A percentile compares a stretch with the other conserved stretches of the same genome.
Evolutionary conservation across 805 yeast species (phyloP).

Genomic region (Clavispora phyllophila): DNA sequence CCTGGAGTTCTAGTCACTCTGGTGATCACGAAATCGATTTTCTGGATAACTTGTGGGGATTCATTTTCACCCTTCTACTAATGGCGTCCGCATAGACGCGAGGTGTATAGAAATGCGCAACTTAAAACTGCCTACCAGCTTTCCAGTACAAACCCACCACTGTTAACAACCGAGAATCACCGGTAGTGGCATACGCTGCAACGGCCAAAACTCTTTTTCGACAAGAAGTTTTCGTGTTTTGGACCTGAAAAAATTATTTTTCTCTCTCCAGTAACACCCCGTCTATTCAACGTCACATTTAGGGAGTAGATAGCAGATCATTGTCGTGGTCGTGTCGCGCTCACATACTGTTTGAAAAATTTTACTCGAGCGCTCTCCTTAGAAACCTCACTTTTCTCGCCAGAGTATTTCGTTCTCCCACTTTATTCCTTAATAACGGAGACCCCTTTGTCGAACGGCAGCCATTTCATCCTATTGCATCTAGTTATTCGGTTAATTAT

Average conservation of each 20-base stretch:
- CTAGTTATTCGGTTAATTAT: constrained; percentile 13
- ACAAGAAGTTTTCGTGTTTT: no score
- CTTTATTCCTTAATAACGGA: neutral
- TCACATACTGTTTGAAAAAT: constrained; percentile 1
- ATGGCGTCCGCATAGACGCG: no score
- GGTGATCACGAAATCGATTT: no score
- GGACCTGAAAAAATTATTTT: neutral
- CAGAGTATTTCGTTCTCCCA: neutral
- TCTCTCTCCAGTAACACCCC: neutral
- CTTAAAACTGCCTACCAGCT: no score
- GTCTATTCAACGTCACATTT: neutral
- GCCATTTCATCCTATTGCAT: constrained; percentile 3
- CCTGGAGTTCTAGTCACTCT: no score
- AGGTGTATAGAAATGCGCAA: no score
- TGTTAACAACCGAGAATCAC: no score
- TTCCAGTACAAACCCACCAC: no score
- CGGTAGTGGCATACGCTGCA: no score
- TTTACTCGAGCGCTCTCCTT: neutral
- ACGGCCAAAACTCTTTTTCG: no score
- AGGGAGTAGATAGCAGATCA: neutral
- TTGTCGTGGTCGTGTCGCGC: constrained; percentile 1
- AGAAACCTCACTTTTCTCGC: constrained; percentile 1
- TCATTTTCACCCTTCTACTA: no score
- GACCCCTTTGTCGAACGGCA: constrained; percentile 1
- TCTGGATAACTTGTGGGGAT: no score